A percentile compares a stretch with the other conserved stretches of the same genome.
Conservation (phyloP, 1,284 basidiomycete species). For the Moesziomyces antarcticus region DNA sequence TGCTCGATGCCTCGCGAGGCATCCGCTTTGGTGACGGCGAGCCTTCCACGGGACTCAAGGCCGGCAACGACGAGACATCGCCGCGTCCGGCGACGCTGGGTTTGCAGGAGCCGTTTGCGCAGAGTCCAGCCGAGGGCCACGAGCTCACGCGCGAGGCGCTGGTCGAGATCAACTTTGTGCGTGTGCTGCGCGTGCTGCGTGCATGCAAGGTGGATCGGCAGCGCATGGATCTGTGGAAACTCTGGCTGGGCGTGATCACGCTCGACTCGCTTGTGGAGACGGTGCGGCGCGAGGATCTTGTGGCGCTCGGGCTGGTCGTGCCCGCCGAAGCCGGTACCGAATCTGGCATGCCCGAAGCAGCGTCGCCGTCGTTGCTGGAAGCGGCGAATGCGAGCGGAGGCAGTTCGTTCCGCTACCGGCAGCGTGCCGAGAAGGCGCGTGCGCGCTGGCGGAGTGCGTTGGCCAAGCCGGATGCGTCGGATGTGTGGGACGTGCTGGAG, state of each 20-base stretch:
- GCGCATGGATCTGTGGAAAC: slow-evolving; percentile 59
- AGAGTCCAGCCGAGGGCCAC: slow-evolving; percentile 16
- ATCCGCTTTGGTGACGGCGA: slow-evolving; percentile 19
- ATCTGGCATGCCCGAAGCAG: not conserved
- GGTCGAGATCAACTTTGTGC: slow-evolving; percentile 61
- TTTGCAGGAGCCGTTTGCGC: slow-evolving; percentile 22
- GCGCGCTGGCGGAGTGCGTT: slow-evolving; percentile 39
- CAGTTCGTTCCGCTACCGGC: slow-evolving; percentile 37
- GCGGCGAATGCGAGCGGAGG: slow-evolving; percentile 33
- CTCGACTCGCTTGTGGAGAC: slow-evolving; percentile 38
- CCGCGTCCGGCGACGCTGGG: not conserved
- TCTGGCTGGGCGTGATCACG: slow-evolving; percentile 58
- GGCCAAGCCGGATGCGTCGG: slow-evolving; percentile 38
- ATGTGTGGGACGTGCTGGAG: slow-evolving; percentile 61
- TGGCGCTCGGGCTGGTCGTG: slow-evolving; percentile 22
- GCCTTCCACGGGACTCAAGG: not conserved
- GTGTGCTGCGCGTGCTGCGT: slow-evolving; percentile 51
- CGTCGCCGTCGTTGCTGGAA: slow-evolving; percentile 8
- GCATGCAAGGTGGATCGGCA: slow-evolving; percentile 63
- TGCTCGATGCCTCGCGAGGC: slow-evolving; percentile 7
- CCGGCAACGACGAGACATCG: not conserved
- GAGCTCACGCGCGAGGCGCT: slow-evolving; percentile 59
- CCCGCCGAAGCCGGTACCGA: slow-evolving; percentile 12
- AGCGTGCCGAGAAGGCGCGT: slow-evolving; percentile 29
- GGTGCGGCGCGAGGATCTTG: slow-evolving; percentile 29